These are phyloP conservation scores for Fusarium vanettenii DNA, from an alignment of 2,329 filamentous ascomycete genomes.

Conservation along the genomic window DNA sequence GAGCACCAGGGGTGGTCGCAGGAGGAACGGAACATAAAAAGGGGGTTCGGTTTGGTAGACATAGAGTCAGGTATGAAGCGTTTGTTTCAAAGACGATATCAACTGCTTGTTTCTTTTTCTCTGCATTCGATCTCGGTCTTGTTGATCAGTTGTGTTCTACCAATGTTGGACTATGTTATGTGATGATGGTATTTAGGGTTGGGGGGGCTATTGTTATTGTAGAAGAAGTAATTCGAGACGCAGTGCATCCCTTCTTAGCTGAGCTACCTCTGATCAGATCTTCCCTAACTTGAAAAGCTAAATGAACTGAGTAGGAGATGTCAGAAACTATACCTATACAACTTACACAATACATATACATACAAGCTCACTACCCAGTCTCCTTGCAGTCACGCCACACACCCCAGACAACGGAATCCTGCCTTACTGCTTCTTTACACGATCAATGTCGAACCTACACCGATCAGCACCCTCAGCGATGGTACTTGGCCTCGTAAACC, in stretches of 20 bases:
- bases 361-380: neutral
- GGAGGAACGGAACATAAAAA: conserved; percentile 70
- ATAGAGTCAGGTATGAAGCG: conserved; percentile 24
- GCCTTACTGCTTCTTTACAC: neutral
- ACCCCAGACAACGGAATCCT: neutral
- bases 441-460: neutral
- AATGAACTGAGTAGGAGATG: neutral
- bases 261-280: neutral
- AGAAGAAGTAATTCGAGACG: neutral
- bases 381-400: neutral
- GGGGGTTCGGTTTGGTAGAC: neutral
- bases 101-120: conserved; percentile 8
- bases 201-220: neutral
- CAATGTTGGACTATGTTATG: neutral
- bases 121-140: neutral
- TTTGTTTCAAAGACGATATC: conserved; percentile 14
- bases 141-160: neutral
- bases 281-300: neutral
- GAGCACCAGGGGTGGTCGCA: conserved; percentile 84
- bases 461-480: neutral
- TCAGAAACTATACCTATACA: neutral
- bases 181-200: neutral
- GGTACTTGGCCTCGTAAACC: neutral
- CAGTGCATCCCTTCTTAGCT: neutral
- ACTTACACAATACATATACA: neutral